Conservation (phyloP, 805 yeast species). For the Pichia kluyveri region DNA sequence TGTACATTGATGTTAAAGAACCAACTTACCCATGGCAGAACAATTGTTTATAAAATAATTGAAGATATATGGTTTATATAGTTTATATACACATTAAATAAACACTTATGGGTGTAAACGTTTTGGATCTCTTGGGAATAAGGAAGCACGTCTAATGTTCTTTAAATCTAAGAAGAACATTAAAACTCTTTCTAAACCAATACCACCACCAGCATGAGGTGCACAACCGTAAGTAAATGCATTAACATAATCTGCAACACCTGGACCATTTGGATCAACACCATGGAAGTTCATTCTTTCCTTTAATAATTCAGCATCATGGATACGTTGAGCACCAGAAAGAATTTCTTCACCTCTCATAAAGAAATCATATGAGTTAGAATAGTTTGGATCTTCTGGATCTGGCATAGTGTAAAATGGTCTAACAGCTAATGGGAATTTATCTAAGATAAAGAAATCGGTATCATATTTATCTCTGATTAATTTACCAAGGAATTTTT, state of each 20-base stretch:
- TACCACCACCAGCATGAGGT: slow-evolving; percentile 99
- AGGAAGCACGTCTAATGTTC: slow-evolving; percentile 96
- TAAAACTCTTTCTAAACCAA: slow-evolving; percentile 96
- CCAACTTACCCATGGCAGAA: no score
- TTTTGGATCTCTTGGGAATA: slow-evolving; percentile 98
- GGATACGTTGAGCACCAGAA: slow-evolving; percentile 99
- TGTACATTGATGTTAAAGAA: no score
- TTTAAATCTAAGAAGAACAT: slow-evolving; percentile 97
- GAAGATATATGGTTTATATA: no score
- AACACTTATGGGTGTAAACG: slow-evolving; percentile 71
- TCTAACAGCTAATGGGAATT: slow-evolving; percentile 93
- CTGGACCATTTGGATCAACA: slow-evolving; percentile 71
- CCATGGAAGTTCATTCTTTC: slow-evolving; percentile 80
- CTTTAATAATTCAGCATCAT: slow-evolving; percentile 75
- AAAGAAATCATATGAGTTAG: slow-evolving; percentile 98
- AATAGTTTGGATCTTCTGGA: slow-evolving; percentile 81
- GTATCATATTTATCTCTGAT: slow-evolving; percentile 93
- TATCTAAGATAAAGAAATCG: slow-evolving; percentile 95
- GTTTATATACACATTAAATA: no score
- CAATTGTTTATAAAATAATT: no score
- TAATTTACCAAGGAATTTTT: slow-evolving; percentile 82
- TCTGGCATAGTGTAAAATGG: slow-evolving; percentile 99
- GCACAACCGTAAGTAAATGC: slow-evolving; percentile 94
- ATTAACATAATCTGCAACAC: slow-evolving; percentile 83
- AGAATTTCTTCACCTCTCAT: slow-evolving; percentile 99